Evolutionary conservation across 2,329 filamentous ascomycete genomes (phyloP), one percentile per base, ranked within the genome.

Genomic region (Pseudogymnoascus sp.): DNA sequence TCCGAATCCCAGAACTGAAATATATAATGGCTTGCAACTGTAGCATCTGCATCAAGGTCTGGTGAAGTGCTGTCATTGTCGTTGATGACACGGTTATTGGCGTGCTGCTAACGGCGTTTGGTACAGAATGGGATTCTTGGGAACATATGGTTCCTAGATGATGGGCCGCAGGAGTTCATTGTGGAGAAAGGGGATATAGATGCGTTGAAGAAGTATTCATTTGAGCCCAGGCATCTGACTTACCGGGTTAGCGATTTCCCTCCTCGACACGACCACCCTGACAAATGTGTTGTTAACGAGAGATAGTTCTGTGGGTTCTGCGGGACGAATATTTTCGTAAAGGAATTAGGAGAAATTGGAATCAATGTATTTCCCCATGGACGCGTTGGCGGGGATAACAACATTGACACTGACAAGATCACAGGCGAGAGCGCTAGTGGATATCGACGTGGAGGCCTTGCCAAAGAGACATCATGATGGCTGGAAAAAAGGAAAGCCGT

Each of bases 21-120:
- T 72, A 77, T 5, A 79, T 78, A 5, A 70, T 73, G 3, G 78
- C 82, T 68, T 88, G 88, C 74, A 86, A 87, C 72, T 90, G 88
- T 75, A 88, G 84, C 74, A 82, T 88, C 66, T 88, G 87, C 71
- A 68, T 66, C 68, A 81, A 77, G 68, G 81, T 80, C 69, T 78
- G 73, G 67, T 2, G 68, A 75, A 16, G 63, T 66, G 12, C 79
- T 83, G 70, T 68, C 63, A 29, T n/a, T 26, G 43, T 33, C 31
- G 19, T 41, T 23, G 21, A 16, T 16, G 23, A 3, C 43, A 12
- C 26, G 7, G 10, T 37, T 16, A 10, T 60, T 23, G 19, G 6
- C 58, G 11, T 19, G 3, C 4, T 26, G 33, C 37, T 60, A 6
- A 60, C 33, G n/a, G 12, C 6, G 19, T 26, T 60, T 33, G 19